Conservation (phyloP, 169 alveolate genomes). For the Eimeria maxima region DNA sequence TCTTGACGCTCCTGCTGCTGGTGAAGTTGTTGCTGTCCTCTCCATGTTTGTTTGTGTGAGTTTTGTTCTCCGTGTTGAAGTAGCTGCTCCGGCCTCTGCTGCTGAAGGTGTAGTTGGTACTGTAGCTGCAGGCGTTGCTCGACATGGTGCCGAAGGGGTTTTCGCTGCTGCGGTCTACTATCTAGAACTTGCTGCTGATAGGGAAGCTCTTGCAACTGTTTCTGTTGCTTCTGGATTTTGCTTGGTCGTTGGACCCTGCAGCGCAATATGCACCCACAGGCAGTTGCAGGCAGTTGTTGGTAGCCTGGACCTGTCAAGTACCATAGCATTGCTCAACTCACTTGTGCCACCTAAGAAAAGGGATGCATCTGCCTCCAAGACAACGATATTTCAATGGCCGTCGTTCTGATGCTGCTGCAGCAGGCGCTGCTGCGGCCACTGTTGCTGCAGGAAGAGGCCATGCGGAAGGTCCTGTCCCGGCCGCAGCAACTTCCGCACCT, state of each 20-base stretch:
- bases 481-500: background rate
- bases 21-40: background rate
- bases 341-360: slow-evolving; percentile 21
- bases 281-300: background rate
- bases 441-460: background rate
- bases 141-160: background rate
- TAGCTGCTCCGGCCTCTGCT: background rate
- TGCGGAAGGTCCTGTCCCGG: background rate
- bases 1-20: background rate
- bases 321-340: background rate
- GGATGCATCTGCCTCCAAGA: slow-evolving; percentile 13
- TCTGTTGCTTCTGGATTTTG: background rate
- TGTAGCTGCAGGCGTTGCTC: slow-evolving; percentile 11
- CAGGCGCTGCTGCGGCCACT: slow-evolving; percentile 16
- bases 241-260: slow-evolving; percentile 12
- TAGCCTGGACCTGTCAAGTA: background rate
- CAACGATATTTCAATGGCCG: background rate
- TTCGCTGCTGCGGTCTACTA: background rate
- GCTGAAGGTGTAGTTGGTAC: background rate
- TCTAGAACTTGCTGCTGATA: background rate
- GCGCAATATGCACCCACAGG: background rate
- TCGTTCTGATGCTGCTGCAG: background rate
- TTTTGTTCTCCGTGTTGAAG: background rate
- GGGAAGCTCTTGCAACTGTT: background rate
- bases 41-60: background rate